Conservation (phyloP, 257 asterid genomes). For the Ehretia macrophylla region DNA sequence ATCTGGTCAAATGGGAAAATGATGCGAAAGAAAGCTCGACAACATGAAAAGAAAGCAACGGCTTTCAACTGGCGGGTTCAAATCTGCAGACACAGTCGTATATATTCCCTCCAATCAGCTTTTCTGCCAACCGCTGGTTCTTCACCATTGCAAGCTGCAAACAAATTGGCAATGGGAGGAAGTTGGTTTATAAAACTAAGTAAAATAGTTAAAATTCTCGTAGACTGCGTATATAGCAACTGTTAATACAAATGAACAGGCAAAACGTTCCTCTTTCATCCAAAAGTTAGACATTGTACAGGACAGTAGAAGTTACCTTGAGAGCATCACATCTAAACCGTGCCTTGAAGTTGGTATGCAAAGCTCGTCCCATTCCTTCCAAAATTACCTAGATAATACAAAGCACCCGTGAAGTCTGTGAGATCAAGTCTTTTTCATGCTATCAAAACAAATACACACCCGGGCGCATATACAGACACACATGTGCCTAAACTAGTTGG, state of each 20-base stretch:
- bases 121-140: slow-evolving; percentile 88
- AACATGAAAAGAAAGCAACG: too few relatives aligned
- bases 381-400: slow-evolving; percentile 53
- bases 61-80: slow-evolving; percentile 52
- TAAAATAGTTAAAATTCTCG: not conserved
- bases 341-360: slow-evolving; percentile 87
- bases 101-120: slow-evolving; percentile 72
- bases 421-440: not conserved
- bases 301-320: slow-evolving; percentile 43
- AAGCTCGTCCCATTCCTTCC: slow-evolving; percentile 96
- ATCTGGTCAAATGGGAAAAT: too few relatives aligned
- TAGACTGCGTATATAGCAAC: not conserved
- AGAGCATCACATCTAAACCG: slow-evolving; percentile 85
- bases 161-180: not conserved
- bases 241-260: not conserved
- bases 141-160: slow-evolving; percentile 97
- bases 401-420: not conserved
- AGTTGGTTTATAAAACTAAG: not conserved
- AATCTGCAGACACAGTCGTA: slow-evolving; percentile 89
- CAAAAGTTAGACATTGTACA: not conserved
- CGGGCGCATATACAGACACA: not conserved
- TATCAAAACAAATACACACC: too few relatives aligned
- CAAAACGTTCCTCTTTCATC: not conserved
- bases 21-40: too few relatives aligned
- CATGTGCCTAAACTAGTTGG: not conserved